These are phyloP conservation scores for Neocallimastix lanati DNA, from an alignment of 192 early-diverging fungal genomes.

Conservation along the genomic window DNA sequence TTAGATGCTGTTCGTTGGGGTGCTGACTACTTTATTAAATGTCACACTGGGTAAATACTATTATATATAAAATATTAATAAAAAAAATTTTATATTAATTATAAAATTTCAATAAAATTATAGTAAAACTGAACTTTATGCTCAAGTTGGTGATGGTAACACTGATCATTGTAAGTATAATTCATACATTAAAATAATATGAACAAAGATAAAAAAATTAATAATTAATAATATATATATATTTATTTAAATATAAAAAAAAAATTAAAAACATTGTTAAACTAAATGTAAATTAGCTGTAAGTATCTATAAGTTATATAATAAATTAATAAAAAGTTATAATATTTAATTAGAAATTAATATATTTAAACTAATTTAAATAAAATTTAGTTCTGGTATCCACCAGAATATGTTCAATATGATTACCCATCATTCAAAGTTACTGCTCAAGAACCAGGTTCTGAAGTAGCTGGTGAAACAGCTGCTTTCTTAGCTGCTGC, in stretches of 20 bases:
- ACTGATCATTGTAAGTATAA: not conserved
- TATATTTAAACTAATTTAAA: no score
- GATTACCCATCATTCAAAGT: conserved; percentile 27
- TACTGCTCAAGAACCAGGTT: conserved; percentile 20
- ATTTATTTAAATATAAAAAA: no score
- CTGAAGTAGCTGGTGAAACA: conserved; percentile 30
- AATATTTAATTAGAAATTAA: no score
- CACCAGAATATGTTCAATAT: conserved; percentile 14
- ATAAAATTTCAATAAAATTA: not conserved
- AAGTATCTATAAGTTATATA: no score
- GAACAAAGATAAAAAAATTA: no score
- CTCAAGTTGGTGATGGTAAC: conserved; percentile 12
- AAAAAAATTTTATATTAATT: no score
- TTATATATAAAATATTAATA: no score
- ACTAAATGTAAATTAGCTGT: no score
- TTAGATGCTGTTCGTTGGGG: conserved; percentile 24
- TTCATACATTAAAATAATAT: no score
- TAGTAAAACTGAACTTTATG: conserved; percentile 17
- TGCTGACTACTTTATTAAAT: conserved; percentile 33
- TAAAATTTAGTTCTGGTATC: conserved; percentile 31
- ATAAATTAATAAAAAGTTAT: no score
- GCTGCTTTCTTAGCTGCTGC: conserved; percentile 34
- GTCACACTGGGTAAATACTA: conserved; percentile 20
- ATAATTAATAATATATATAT: no score
- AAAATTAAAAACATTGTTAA: no score